These are phyloP conservation scores for Ambispora gerdemannii DNA, from an alignment of 192 early-diverging fungal genomes.

Conservation along the genomic window DNA sequence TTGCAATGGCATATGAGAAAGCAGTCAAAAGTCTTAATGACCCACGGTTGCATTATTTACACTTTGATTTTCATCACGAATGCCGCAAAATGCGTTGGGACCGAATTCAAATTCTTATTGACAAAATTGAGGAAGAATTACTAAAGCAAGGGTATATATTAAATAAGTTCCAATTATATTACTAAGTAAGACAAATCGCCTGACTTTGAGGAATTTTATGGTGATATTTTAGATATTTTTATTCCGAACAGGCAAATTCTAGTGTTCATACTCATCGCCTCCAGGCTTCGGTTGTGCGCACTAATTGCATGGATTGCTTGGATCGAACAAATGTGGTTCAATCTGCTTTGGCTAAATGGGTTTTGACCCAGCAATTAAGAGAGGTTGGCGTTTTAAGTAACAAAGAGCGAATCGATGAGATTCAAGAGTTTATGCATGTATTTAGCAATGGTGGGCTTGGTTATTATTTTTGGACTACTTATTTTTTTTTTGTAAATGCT, in stretches of 20 bases:
- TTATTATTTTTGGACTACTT: background rate
- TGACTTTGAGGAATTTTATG: background rate
- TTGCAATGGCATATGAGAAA: conserved; percentile 78
- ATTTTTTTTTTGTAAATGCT: background rate
- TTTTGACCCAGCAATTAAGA: conserved; percentile 72
- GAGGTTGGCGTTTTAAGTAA: conserved; percentile 61
- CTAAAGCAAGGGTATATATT: conserved; percentile 45
- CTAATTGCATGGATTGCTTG: conserved; percentile 99
- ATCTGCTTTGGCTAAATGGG: conserved; percentile 74
- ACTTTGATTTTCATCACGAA: conserved; percentile 98
- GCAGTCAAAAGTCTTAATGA: conserved; percentile 59
- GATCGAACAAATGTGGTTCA: conserved; percentile 99
- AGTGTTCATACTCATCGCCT: conserved; percentile 35
- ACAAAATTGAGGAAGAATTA: conserved; percentile 69
- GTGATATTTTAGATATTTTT: conserved; percentile 54
- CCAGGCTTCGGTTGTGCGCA: conserved; percentile 83
- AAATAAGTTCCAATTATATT: background rate
- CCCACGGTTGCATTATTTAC: conserved; percentile 65
- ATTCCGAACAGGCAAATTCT: conserved; percentile 39
- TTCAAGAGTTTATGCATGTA: conserved; percentile 60
- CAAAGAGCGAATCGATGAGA: conserved; percentile 61
- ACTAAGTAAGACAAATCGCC: too few relatives aligned
- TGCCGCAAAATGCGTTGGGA: conserved; percentile 96
- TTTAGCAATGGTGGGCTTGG: conserved; percentile 72
- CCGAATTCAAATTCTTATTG: conserved; percentile 78